Evolutionary conservation across 1,284 basidiomycete species (phyloP), one percentile per base, ranked within the genome.

Genomic region (Marasmius oreades): DNA sequence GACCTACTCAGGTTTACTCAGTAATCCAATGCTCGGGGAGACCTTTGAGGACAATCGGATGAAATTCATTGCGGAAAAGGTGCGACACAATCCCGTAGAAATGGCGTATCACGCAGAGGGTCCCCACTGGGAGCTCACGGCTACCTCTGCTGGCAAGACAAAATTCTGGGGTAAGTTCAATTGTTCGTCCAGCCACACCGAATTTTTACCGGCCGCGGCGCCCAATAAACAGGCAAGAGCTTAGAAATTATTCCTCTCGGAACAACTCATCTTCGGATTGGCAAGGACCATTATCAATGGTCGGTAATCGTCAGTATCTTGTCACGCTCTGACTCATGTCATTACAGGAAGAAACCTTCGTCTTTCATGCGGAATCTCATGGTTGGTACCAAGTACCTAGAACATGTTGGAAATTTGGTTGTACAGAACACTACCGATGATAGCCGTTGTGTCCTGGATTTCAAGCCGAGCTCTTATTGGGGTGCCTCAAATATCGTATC

Each of bases 281-380:
- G 81, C 20, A 65, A 79, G 23, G 84, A 90, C 64, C 73, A 74
- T 55, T 92, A 83, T 67, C 75, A 82, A 64, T 92, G 90, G 90
- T 88, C 62, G 65, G 77, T 55, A 1, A 12, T 2, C 39, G 24
- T 31, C 16, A 16, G 20, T 39, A 33, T n/a, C 31, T 44, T 23
- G 33, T n/a, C 16, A 52, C 26, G 12, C 22, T 47, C 39, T 23
- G 22, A 36, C 11, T 12, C 18, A 50, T 16, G 43, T 44, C 42
- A 42, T 53, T 22, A 5, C 63, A 92, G 90, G 91, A 86, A 81
- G 51, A 89, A 89, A 60, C 92, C 92, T 0, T 92, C 90, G 1
- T 91, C 90, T 1, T 95, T 93, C 70, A 86, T 95, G 77, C 77
- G 93, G 59, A 95, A 95, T 70, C 76, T 95, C 56, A 86, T 95